Percentiles rank a stretch among this genome's conserved stretches.
Evolutionary conservation across 2,329 filamentous ascomycete genomes (phyloP).

Genomic region (Coleophoma eucalyptorum): DNA sequence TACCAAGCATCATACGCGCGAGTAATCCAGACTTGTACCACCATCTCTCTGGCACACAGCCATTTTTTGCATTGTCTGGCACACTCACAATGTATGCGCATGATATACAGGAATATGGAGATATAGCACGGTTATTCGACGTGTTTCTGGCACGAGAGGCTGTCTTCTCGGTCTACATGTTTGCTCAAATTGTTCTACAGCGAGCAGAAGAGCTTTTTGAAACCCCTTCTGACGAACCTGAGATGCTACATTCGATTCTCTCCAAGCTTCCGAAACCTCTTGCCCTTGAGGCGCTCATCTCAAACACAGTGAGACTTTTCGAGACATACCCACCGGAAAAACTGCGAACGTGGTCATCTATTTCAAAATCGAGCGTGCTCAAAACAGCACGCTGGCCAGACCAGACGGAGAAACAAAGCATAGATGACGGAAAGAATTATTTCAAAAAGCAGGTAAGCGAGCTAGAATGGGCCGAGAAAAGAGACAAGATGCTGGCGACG

Average conservation of each 20-base stretch:
- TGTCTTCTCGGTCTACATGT: slow-evolving; percentile 87
- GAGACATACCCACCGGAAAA: slow-evolving; percentile 65
- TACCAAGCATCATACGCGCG: slow-evolving; percentile 74
- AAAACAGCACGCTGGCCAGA: slow-evolving; percentile 68
- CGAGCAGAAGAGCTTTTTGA: slow-evolving; percentile 82
- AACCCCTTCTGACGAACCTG: slow-evolving; percentile 76
- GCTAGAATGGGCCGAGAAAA: slow-evolving; percentile 61
- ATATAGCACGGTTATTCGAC: slow-evolving; percentile 90
- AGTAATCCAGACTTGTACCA: slow-evolving; percentile 68
- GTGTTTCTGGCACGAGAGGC: slow-evolving; percentile 83
- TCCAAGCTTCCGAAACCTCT: slow-evolving; percentile 81
- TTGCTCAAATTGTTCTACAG: slow-evolving; percentile 80
- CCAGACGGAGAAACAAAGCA: slow-evolving; percentile 47
- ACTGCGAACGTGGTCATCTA: slow-evolving; percentile 66
- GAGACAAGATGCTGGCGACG: slow-evolving; percentile 43
- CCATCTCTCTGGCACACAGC: slow-evolving; percentile 75
- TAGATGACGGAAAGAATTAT: slow-evolving; percentile 61
- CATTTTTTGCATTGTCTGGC: slow-evolving; percentile 90
- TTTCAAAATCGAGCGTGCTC: slow-evolving; percentile 75
- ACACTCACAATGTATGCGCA: slow-evolving; percentile 96
- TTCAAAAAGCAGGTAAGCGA: slow-evolving; percentile 72
- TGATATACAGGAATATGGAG: slow-evolving; percentile 84
- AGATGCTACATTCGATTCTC: slow-evolving; percentile 87
- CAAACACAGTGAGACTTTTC: slow-evolving; percentile 61
- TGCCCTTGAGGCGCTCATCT: slow-evolving; percentile 74